Conservation (phyloP, 306 rosid species). For the Begonia peltatifolia region DNA sequence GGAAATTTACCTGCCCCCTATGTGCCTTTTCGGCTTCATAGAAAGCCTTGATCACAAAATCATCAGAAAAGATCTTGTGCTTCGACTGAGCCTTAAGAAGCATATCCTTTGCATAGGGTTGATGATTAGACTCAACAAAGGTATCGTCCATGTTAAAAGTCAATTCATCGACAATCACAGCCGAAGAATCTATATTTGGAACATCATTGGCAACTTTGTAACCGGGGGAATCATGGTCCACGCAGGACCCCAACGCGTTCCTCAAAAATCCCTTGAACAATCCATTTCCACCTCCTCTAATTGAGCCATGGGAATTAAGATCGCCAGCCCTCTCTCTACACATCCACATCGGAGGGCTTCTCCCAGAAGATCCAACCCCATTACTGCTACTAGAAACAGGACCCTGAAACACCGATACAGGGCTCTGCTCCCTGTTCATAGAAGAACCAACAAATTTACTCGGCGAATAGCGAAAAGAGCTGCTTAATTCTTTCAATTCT, state of each 20-base stretch:
- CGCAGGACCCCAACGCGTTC: conserved; percentile 61
- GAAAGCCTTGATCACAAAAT: conserved; percentile 53
- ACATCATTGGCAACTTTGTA: conserved; percentile 19
- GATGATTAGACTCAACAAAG: conserved; percentile 23
- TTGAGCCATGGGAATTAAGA: conserved; percentile 16
- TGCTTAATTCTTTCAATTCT: conserved; percentile 60
- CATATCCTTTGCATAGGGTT: conserved; percentile 48
- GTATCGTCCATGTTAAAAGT: conserved; percentile 48
- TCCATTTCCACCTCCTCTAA: conserved; percentile 36
- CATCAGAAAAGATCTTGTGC: conserved; percentile 54
- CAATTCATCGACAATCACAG: conserved; percentile 53
- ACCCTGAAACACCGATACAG: conserved; percentile 78
- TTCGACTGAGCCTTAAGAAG: conserved; percentile 38
- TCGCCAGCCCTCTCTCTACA: conserved; percentile 30
- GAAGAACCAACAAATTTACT: conserved; percentile 41
- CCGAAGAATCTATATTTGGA: conserved; percentile 22
- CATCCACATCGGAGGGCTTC: conserved; percentile 32
- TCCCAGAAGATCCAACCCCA: conserved; percentile 20
- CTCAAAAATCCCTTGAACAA: conserved; percentile 74
- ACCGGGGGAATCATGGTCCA: conserved; percentile 52
- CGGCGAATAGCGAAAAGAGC: conserved; percentile 63
- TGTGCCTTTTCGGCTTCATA: conserved; percentile 70
- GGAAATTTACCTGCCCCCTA: conserved; percentile 47
- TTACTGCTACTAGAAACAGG: conserved; percentile 65
- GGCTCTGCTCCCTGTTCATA: conserved; percentile 73